Evolutionary conservation across 805 yeast species (phyloP), one percentile per base, ranked within the genome.

Genomic region (Kodamaea hsintzibuensis): DNA sequence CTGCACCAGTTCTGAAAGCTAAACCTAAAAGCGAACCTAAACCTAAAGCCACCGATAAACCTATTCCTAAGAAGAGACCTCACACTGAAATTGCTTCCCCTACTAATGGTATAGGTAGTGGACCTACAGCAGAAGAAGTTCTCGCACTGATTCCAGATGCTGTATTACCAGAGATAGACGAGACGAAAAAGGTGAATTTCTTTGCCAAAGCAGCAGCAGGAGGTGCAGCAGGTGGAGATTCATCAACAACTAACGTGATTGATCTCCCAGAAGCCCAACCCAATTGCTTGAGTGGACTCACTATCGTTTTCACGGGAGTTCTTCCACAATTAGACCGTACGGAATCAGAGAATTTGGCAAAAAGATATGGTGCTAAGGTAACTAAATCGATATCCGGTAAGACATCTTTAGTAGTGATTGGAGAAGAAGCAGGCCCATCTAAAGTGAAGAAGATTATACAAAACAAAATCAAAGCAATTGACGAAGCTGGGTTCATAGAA

Each of bases 361-460:
- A 89, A 61, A 79, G 81, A 58, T 91, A 93, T 63, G 99, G 99
- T 13, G 99, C 97, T 2, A 85, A 85, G 62, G 96, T 93, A 14
- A 89, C 96, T 3, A 84, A 89, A 61, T 82, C 96, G 0, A 86
- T 93, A 22, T 88, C 95, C 53, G 83, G 90, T 9, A 89, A 87
- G 63, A 95, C 99, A 0, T 82, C 91, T 19, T 77, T 91, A 46
- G 96, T 93, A 1, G 98, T 95, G 1, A 77, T 95, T 30, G 99
- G 99, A 7, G 91, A 81, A 50, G 98, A 95, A 60, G 98, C 99
- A 1, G 99, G 99, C 0, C 98, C 98, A 1, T 84, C 91, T n/a
- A 95, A 95, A 69, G 83, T 95, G 43, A 82, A 83, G 62, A 89
- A 86, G 63, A 93, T 96, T 59, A 86, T 83, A 62, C 82, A 83